These are phyloP conservation scores for Leptodermis oblonga DNA, from an alignment of 257 asterid genomes.

Conservation along the genomic window DNA sequence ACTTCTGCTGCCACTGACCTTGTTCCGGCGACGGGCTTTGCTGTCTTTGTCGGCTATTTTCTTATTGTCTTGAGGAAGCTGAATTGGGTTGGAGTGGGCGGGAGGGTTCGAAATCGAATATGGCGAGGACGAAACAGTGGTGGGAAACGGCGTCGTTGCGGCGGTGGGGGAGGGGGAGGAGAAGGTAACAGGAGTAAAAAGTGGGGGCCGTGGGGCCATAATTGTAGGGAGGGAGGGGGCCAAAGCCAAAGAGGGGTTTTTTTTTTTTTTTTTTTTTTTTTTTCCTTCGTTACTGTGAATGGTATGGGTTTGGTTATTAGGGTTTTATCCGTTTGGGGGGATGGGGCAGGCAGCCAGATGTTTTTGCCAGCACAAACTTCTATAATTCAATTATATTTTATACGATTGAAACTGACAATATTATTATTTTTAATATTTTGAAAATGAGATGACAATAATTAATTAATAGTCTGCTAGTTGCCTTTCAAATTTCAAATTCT, in stretches of 20 bases:
- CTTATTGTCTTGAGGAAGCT: not conserved
- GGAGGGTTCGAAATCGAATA: not conserved
- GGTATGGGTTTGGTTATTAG: slow-evolving; percentile 3
- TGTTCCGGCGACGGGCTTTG: slow-evolving; percentile 1
- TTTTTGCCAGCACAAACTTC: too few relatives aligned
- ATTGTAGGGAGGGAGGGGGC: not conserved
- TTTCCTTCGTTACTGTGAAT: too few relatives aligned
- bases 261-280: too few relatives aligned
- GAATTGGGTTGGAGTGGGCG: not conserved
- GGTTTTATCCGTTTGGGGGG: slow-evolving; percentile 5
- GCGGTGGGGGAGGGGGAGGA: not conserved
- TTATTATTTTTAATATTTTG: too few relatives aligned
- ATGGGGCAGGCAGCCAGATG: not conserved
- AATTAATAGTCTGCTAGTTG: too few relatives aligned
- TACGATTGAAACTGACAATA: too few relatives aligned
- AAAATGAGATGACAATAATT: too few relatives aligned
- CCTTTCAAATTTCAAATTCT: too few relatives aligned
- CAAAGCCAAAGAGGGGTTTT: not conserved
- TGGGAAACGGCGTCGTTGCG: not conserved
- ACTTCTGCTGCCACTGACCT: not conserved
- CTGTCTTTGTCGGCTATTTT: not conserved
- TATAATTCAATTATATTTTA: not conserved
- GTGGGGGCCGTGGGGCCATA: slow-evolving; percentile 21
- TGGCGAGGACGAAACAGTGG: not conserved
- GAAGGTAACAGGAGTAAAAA: not conserved